Evolutionary conservation across 2,329 filamentous ascomycete genomes (phyloP), one percentile per base, ranked within the genome.

Genomic region (Fusarium sterilihyphosum): DNA sequence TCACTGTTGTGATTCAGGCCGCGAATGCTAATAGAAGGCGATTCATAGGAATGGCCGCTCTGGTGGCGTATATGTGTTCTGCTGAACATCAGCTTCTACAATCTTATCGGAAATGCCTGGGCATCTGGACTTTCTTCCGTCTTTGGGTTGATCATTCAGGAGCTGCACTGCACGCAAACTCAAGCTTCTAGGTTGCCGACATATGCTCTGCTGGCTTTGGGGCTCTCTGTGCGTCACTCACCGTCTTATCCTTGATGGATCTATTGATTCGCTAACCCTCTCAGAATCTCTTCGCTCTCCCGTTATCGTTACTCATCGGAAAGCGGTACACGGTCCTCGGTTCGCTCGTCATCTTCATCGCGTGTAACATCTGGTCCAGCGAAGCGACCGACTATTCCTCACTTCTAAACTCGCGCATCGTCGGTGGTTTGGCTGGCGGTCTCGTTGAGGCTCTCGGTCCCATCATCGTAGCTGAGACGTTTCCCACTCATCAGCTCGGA

Each of bases 381-480:
- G 50, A 67, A 59, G 65, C 61, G 13, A 13, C 16, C 3, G 10
- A n/a, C 8, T 67, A 66, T 16, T 17, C 16, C 6, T 66, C 65
- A 3, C 43, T 66, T 11, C 50, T 44, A 13, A 44, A 31, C 16
- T 67, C 65, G 6, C 50, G 50, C 3, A 67, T 66, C 14, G 4
- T 67, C 6, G 65, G 65, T 20, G 65, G 65, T n/a, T 18, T 67
- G 11, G 50, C 50, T 3, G 65, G 65, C 43, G 65, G 65, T 8
- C 22, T 67, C 2, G 65, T 67, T 5, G 61, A 67, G 18, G 61
- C 65, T 5, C 65, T 66, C 10, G 61, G 65, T 9, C 65, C 65
- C 37, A 66, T 66, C 8, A 66, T 66, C 31, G 61, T 67, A 7
- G 41, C 64, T 10, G 64, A 67, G 24, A 67, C 64, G 4, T 67